Percentiles rank a stretch among this genome's conserved stretches.
These are phyloP conservation scores for Anthracocystis walkeri DNA, from an alignment of 1,284 basidiomycete genomes.

Conservation along the genomic window DNA sequence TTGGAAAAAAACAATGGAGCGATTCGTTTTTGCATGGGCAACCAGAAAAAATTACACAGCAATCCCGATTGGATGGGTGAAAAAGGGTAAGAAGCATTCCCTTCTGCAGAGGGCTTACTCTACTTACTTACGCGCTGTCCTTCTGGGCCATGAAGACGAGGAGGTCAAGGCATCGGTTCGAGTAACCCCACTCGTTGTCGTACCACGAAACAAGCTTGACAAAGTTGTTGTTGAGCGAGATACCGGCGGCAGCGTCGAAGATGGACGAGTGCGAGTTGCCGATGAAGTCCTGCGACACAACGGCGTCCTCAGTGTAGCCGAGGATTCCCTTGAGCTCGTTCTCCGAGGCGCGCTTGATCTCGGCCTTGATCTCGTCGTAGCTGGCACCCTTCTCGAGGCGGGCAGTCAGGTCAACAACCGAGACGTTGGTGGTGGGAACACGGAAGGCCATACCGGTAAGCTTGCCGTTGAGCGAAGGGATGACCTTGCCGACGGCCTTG, in stretches of 20 bases:
- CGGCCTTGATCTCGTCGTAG: slow-evolving; percentile 92
- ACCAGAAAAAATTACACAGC: not conserved
- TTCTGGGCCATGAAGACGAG: slow-evolving; percentile 82
- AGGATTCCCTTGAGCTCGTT: slow-evolving; percentile 82
- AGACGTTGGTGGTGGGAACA: slow-evolving; percentile 95
- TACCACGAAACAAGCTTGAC: slow-evolving; percentile 93
- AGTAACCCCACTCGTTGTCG: slow-evolving; percentile 94
- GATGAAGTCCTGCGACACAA: slow-evolving; percentile 78
- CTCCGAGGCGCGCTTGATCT: slow-evolving; percentile 84
- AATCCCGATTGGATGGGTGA: slow-evolving; percentile 1
- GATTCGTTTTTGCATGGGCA: not conserved
- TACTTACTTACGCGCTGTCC: slow-evolving; percentile 65
- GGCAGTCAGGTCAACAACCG: slow-evolving; percentile 96
- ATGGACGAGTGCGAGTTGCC: slow-evolving; percentile 77
- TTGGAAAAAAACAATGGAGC: slow-evolving; percentile 3
- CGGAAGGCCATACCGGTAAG: slow-evolving; percentile 95
- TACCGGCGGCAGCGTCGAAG: slow-evolving; percentile 89
- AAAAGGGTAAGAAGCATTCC: slow-evolving; percentile 5
- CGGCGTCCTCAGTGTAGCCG: slow-evolving; percentile 92
- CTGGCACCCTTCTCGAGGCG: slow-evolving; percentile 84
- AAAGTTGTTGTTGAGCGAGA: slow-evolving; percentile 90
- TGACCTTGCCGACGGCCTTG: slow-evolving; percentile 98
- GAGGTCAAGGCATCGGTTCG: slow-evolving; percentile 91
- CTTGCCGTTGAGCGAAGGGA: slow-evolving; percentile 96
- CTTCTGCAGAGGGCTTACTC: not conserved